Conservation (phyloP, 306 rosid genomes). For the Pachyrhizus erosus region DNA sequence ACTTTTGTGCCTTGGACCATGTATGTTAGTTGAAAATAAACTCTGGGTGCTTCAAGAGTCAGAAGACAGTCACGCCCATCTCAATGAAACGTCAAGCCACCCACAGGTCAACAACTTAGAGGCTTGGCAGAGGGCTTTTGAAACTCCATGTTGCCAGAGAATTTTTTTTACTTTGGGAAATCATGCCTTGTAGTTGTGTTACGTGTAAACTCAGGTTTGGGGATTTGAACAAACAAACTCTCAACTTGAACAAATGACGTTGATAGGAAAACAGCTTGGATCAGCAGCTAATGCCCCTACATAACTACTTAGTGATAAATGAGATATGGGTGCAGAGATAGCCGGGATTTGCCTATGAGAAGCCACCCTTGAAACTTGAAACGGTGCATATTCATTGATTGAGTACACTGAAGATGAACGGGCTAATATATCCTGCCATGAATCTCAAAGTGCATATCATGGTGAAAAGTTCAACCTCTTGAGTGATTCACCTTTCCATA, state of each 20-base stretch:
- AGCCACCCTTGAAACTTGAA: neutral
- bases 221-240: neutral
- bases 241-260: neutral
- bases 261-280: neutral
- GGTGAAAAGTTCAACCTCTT: neutral
- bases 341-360: neutral
- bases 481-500: neutral
- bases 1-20: neutral
- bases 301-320: neutral
- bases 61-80: neutral
- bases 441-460: neutral
- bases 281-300: neutral
- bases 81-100: neutral
- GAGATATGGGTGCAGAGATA: neutral
- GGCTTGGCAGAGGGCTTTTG: neutral
- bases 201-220: neutral
- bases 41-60: neutral
- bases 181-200: neutral
- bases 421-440: constrained; percentile 4
- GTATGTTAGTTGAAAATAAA: neutral
- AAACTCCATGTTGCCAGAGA: neutral
- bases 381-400: neutral
- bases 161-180: neutral
- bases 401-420: neutral
- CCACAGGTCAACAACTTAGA: neutral